Percentiles rank a stretch among this genome's conserved stretches.
Evolutionary conservation across 1,139 yeast genomes (phyloP).

Genomic region (Entelexis paramagnoliae): DNA sequence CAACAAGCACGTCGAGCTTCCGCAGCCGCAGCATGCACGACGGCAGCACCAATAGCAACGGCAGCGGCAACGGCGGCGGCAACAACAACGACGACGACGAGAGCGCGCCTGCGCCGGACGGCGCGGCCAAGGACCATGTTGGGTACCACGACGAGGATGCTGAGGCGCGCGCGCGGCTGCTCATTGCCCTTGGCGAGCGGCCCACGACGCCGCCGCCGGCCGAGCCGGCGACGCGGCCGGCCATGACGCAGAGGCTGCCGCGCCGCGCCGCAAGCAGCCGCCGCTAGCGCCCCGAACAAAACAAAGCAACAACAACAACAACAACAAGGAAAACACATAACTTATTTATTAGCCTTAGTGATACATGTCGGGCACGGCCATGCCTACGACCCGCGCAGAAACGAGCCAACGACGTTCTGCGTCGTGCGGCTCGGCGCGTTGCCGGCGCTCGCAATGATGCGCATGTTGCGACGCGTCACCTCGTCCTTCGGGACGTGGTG

Average conservation of each 20-base stretch:
- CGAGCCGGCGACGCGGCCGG: constrained; percentile 8
- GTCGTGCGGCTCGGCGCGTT: constrained; percentile 73
- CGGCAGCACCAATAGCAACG: too few species aligned
- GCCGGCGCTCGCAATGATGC: constrained; percentile 38
- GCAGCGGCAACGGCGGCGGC: too few species aligned
- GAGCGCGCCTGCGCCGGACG: not conserved
- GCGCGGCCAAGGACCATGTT: constrained; percentile 4
- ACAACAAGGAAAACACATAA: too few species aligned
- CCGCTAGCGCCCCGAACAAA: too few species aligned
- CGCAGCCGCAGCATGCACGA: not conserved
- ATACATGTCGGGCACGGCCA: too few species aligned
- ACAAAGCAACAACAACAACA: too few species aligned
- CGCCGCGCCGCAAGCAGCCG: too few species aligned
- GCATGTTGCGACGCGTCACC: constrained; percentile 49
- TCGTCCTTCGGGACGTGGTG: constrained; percentile 38
- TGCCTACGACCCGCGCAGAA: constrained; percentile 23
- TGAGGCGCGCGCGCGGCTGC: constrained; percentile 14
- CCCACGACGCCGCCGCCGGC: constrained; percentile 13
- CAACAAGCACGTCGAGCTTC: not conserved
- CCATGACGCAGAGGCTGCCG: not conserved
- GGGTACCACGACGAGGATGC: constrained; percentile 20
- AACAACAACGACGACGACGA: too few species aligned
- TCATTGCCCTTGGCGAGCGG: constrained; percentile 14
- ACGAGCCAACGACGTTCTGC: constrained; percentile 47
- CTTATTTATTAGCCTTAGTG: too few species aligned